Percentiles rank a stretch among this genome's conserved stretches.
phyloP scores from a whole-genome alignment of 208 protist genomes.

The Acanthamoeba castellanii region DNA sequence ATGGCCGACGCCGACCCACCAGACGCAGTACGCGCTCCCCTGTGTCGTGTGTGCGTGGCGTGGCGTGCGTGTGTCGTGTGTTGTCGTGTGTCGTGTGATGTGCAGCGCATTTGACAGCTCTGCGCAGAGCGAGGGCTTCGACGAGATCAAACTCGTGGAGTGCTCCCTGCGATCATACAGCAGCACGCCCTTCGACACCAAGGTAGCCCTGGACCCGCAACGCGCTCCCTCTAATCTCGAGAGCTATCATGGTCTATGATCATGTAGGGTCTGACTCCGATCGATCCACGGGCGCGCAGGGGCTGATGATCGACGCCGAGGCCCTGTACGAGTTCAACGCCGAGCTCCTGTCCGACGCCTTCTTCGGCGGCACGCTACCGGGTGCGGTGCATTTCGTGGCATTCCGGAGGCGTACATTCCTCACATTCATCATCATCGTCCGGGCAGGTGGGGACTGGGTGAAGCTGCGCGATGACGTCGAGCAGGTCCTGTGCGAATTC shows the following conservation, averaged over 20 bases:
- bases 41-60: no score
- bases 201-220: background rate
- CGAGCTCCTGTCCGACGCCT: constrained; percentile 11
- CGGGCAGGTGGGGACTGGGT: background rate
- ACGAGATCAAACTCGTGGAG: constrained; percentile 14
- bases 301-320: constrained; percentile 25
- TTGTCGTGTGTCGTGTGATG: background rate
- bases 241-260: background rate
- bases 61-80: background rate
- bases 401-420: background rate
- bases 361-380: background rate
- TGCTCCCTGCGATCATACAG: constrained; percentile 17
- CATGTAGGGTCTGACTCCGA: no score
- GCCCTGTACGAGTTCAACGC: background rate
- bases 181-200: background rate
- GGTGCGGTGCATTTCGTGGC: background rate
- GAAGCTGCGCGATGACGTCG: background rate
- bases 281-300: background rate
- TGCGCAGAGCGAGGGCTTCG: background rate
- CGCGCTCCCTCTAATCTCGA: background rate
- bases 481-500: background rate
- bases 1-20: constrained; percentile 29
- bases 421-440: background rate
- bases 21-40: background rate
- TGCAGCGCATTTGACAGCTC: background rate